Evolutionary conservation across 192 early-diverging fungal species (phyloP).

Genomic region (Coemansia sp.): DNA sequence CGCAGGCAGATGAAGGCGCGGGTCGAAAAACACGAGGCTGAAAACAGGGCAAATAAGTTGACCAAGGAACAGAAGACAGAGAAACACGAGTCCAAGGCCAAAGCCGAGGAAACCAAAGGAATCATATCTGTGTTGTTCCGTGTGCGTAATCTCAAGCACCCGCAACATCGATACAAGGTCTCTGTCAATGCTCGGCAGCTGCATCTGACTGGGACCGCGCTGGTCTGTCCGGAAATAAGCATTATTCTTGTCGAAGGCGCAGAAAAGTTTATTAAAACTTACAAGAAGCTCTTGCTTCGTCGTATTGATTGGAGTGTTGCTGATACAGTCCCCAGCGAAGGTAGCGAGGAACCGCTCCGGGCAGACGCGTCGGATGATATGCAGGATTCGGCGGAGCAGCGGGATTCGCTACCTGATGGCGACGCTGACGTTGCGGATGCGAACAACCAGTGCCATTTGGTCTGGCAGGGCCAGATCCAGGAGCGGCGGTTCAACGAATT

Average conservation of each 20-base stretch:
- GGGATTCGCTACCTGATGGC: no score
- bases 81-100: slow-evolving; percentile 73
- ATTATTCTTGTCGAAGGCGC: slow-evolving; percentile 94
- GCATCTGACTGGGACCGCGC: slow-evolving; percentile 77
- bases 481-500: slow-evolving; percentile 79
- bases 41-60: slow-evolving; percentile 80
- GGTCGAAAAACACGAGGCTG: slow-evolving; percentile 74
- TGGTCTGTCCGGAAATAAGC: slow-evolving; percentile 71
- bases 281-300: slow-evolving; percentile 95
- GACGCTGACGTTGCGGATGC: slow-evolving; percentile 30
- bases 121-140: slow-evolving; percentile 78
- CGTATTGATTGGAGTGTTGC: slow-evolving; percentile 84
- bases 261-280: slow-evolving; percentile 81
- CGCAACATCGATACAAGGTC: slow-evolving; percentile 90
- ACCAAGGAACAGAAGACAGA: slow-evolving; percentile 82
- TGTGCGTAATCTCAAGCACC: slow-evolving; percentile 72
- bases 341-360: slow-evolving; percentile 31
- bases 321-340: no score
- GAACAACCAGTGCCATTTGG: slow-evolving; percentile 78
- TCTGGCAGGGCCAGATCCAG: slow-evolving; percentile 92
- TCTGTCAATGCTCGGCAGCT: slow-evolving; percentile 85
- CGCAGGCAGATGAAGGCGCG: slow-evolving; percentile 81
- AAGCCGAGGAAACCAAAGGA: slow-evolving; percentile 67
- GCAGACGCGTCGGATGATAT: slow-evolving; percentile 31
- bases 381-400: no score